phyloP scores from a whole-genome alignment of 1,284 basidiomycete genomes.

The Flammula alnicola region DNA sequence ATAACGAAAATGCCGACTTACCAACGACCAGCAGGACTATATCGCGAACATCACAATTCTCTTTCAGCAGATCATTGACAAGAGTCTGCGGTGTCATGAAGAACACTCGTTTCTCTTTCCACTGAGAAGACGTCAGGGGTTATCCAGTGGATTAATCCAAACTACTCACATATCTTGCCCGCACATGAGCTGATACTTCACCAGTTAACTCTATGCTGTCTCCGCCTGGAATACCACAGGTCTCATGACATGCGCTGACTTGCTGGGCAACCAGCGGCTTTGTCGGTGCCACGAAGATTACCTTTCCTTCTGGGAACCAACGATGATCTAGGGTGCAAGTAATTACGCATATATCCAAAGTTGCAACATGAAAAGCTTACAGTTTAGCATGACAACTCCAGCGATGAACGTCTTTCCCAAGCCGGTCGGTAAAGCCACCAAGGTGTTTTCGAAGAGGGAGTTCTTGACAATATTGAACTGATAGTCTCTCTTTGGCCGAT shows the following conservation, averaged over 20 bases:
- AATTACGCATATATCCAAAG: neutral
- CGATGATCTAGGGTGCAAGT: slow-evolving; percentile 68
- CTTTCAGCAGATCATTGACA: slow-evolving; percentile 82
- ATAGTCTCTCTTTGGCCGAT: slow-evolving; percentile 89
- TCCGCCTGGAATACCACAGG: slow-evolving; percentile 91
- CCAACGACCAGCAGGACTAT: slow-evolving; percentile 86
- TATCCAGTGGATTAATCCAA: neutral
- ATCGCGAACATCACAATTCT: slow-evolving; percentile 78
- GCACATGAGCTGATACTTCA: slow-evolving; percentile 51
- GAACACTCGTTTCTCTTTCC: slow-evolving; percentile 88
- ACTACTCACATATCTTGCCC: slow-evolving; percentile 65
- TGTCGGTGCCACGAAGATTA: slow-evolving; percentile 95
- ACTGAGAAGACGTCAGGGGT: slow-evolving; percentile 46
- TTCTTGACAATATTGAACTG: slow-evolving; percentile 93
- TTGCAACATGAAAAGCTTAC: slow-evolving; percentile 47
- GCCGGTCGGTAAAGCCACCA: slow-evolving; percentile 95
- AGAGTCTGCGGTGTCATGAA: slow-evolving; percentile 99
- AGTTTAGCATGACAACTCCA: slow-evolving; percentile 95
- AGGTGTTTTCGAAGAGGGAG: slow-evolving; percentile 91
- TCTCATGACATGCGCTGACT: slow-evolving; percentile 90
- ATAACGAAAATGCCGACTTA: slow-evolving; percentile 27
- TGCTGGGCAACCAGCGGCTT: slow-evolving; percentile 97
- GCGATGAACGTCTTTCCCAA: slow-evolving; percentile 99
- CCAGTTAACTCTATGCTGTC: slow-evolving; percentile 92
- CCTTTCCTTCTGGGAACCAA: slow-evolving; percentile 94